Evolutionary conservation across 805 yeast species (phyloP).

Genomic region (Metschnikowia amazonensis): DNA sequence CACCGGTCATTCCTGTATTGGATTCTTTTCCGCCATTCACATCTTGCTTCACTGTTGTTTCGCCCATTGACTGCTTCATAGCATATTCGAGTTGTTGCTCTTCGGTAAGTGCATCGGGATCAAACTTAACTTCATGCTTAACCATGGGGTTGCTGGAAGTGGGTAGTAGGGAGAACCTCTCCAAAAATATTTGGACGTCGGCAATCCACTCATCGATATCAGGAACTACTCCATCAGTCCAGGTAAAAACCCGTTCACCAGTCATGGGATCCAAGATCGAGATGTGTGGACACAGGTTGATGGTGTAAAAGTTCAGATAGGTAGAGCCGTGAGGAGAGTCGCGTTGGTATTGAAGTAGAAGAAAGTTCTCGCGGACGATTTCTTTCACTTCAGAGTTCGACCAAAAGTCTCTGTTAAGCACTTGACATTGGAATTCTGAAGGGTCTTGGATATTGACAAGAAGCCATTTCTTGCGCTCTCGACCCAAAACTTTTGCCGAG

Average conservation of each 20-base stretch:
- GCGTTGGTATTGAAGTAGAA: slow-evolving; percentile 80
- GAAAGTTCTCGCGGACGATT: slow-evolving; percentile 60
- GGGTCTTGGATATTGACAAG: slow-evolving; percentile 84
- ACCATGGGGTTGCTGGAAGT: slow-evolving; percentile 63
- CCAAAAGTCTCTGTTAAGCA: slow-evolving; percentile 92
- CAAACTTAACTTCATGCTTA: slow-evolving; percentile 54
- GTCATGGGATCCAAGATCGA: slow-evolving; percentile 93
- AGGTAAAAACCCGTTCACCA: slow-evolving; percentile 78
- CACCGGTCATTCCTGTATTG: slow-evolving; percentile 17
- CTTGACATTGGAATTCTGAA: slow-evolving; percentile 82
- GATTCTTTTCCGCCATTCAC: slow-evolving; percentile 23
- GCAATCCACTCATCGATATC: slow-evolving; percentile 54
- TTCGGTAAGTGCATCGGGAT: slow-evolving; percentile 66
- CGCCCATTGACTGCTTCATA: slow-evolving; percentile 56
- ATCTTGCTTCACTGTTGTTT: slow-evolving; percentile 14
- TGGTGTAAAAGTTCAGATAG: slow-evolving; percentile 70
- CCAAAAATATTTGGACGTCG: slow-evolving; percentile 68
- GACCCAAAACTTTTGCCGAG: slow-evolving; percentile 66
- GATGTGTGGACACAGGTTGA: slow-evolving; percentile 75
- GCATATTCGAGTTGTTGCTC: slow-evolving; percentile 83
- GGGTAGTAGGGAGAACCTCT: slow-evolving; percentile 60
- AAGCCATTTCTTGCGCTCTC: slow-evolving; percentile 69
- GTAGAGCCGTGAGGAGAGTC: slow-evolving; percentile 72
- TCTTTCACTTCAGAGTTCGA: slow-evolving; percentile 61
- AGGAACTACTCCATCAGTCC: slow-evolving; percentile 67